Conservation (phyloP, 169 alveolate genomes). For the Plasmodium chabaudi region DNA sequence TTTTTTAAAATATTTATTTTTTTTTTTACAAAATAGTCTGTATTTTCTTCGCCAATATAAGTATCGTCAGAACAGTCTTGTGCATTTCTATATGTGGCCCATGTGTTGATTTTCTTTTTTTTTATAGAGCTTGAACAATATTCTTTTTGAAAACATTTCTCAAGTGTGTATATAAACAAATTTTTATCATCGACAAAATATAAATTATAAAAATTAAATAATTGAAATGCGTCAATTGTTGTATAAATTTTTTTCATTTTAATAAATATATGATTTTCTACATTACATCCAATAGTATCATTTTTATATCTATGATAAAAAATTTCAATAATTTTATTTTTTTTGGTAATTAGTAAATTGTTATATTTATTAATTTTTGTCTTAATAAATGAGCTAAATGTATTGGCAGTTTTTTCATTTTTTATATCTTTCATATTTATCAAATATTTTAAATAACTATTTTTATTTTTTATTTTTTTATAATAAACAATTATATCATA, state of each 20-base stretch:
- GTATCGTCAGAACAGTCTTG: too few species aligned
- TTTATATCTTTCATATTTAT: not conserved
- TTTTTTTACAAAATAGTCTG: not conserved
- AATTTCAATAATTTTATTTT: conserved; percentile 20
- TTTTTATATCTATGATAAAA: conserved; percentile 32
- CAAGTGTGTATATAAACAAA: conserved; percentile 15
- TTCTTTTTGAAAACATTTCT: not conserved
- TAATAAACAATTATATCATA: conserved; percentile 19
- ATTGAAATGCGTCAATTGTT: conserved; percentile 25
- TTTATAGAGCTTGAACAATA: not conserved
- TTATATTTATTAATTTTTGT: conserved; percentile 12
- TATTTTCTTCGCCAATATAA: not conserved
- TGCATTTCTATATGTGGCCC: not conserved
- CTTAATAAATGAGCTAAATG: conserved; percentile 13
- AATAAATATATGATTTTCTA: conserved; percentile 14
- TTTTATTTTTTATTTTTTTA: conserved; percentile 11
- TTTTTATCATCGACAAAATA: conserved; percentile 51
- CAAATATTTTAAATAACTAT: conserved; percentile 12
- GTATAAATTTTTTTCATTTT: conserved; percentile 23
- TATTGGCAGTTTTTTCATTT: not conserved
- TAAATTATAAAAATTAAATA: conserved; percentile 38
- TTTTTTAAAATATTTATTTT: conserved; percentile 19
- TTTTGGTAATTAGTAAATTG: not conserved
- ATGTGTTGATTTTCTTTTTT: not conserved
- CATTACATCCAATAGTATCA: conserved; percentile 11